Base-by-base conservation (phyloP, 257 asterid genomes). In the Eucommia ulmoides region DNA sequence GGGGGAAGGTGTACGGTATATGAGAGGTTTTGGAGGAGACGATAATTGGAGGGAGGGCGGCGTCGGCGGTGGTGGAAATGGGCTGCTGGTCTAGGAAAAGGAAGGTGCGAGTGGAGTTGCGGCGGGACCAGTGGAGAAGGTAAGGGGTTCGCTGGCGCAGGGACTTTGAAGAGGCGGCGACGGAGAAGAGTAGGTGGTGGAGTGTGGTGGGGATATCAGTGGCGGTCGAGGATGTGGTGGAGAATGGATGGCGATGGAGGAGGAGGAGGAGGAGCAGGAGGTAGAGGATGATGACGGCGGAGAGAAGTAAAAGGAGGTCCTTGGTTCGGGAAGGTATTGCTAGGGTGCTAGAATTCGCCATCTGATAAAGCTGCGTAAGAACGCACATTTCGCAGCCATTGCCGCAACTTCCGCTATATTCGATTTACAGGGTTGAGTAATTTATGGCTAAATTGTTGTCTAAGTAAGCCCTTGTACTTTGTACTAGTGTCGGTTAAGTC, bases 51-150 rank as follows among this genome's bases (percentile, higher is more conserved):
- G 74, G 80, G 1, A 91, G 88, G 16, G 71, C 61, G 0, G 44
- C 29, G 3, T 60, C 41, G 42, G 72, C 58, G 50, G 24, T 22
- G 60, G 65, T 63, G 23, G 45, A 17, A 25, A 72, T 29, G 8
- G 63, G 55, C 29, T 74, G 65, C 6, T 21, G 22, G 20, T 85
- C 92, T 1, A 86, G 60, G 69, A 86, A 80, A 54, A 82, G 53
- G 70, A 80, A 73, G 25, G 81, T 21, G 33, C 74, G 74, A 33
- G 70, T 79, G 35, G 84, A 65, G 23, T 75, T 74, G 11, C 88
- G 84, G 21, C 41, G 33, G 67, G 69, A 77, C 96, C 96, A 86
- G 63, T 77, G 82, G 63, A 64, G 67, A 60, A 82, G 47, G 59
- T 77, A 74, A 6, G 78, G 52, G 53, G 67, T 68, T 51, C 96